Evolutionary conservation across 306 rosid genomes (phyloP).

Genomic region (Glycine soja): DNA sequence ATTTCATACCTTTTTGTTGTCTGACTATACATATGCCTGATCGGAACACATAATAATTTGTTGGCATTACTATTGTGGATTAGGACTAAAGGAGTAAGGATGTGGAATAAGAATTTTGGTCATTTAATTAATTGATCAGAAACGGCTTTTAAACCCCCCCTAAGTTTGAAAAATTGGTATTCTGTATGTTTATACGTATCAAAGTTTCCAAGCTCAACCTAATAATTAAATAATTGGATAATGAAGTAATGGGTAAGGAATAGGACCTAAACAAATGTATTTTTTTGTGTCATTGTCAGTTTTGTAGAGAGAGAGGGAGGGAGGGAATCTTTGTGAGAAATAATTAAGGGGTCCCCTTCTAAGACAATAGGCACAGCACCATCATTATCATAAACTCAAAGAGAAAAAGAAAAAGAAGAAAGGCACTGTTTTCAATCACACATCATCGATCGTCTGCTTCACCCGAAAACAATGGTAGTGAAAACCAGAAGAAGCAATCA

Average conservation of each 20-base stretch:
- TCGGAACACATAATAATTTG: not conserved
- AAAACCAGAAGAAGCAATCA: slow-evolving; percentile 54
- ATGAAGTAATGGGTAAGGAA: slow-evolving; percentile 52
- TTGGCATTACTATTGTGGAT: slow-evolving; percentile 35
- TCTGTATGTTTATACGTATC: slow-evolving; percentile 46
- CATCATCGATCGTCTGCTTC: slow-evolving; percentile 47
- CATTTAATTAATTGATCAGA: slow-evolving; percentile 36
- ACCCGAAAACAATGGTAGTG: slow-evolving; percentile 48
- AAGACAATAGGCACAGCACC: slow-evolving; percentile 41
- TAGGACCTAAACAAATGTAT: slow-evolving; percentile 49
- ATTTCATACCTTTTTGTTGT: slow-evolving; percentile 44
- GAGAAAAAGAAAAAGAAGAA: slow-evolving; percentile 26
- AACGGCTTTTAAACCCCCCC: slow-evolving; percentile 22
- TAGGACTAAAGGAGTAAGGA: slow-evolving; percentile 35
- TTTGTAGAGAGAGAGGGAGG: not conserved
- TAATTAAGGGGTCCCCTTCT: slow-evolving; percentile 51
- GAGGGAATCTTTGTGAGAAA: slow-evolving; percentile 58
- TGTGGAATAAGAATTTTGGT: slow-evolving; percentile 26
- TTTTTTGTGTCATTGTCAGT: slow-evolving; percentile 47
- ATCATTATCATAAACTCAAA: slow-evolving; percentile 49
- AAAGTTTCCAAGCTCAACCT: slow-evolving; percentile 48
- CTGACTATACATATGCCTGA: not conserved
- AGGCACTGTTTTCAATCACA: slow-evolving; percentile 45
- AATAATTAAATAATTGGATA: slow-evolving; percentile 49
- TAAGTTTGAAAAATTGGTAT: slow-evolving; percentile 44